Conservation (phyloP, 2,329 filamentous ascomycete species). For the Emergomyces pasteurianus region DNA sequence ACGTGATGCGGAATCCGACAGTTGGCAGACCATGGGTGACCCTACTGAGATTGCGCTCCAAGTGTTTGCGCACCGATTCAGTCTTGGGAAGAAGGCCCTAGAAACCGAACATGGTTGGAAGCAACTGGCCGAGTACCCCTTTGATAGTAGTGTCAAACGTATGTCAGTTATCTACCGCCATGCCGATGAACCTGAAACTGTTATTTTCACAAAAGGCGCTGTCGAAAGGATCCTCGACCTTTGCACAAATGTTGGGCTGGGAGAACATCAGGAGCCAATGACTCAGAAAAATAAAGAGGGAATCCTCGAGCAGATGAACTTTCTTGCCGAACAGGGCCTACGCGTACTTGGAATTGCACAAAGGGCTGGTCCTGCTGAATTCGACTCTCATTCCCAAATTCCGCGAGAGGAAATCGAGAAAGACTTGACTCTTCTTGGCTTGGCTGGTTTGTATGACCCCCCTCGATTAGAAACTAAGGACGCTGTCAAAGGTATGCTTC, state of each 20-base stretch:
- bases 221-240: conserved; percentile 29
- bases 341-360: conserved; percentile 48
- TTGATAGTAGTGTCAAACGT: conserved; percentile 53
- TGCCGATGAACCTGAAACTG: conserved; percentile 22
- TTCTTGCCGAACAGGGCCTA: conserved; percentile 46
- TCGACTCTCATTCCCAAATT: conserved; percentile 21
- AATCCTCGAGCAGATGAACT: conserved; percentile 44
- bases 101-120: conserved; percentile 34
- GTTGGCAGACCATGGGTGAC: conserved; percentile 50
- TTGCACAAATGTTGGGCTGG: conserved; percentile 37
- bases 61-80: conserved; percentile 52
- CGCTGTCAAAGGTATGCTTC: conserved; percentile 32
- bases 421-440: conserved; percentile 44
- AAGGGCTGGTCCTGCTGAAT: conserved; percentile 18
- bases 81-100: conserved; percentile 35
- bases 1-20: conserved; percentile 27
- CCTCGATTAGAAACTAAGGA: conserved; percentile 47
- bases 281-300: conserved; percentile 30
- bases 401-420: conserved; percentile 41
- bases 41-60: conserved; percentile 57
- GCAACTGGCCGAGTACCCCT: conserved; percentile 50
- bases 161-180: conserved; percentile 51
- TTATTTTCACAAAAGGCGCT: conserved; percentile 33
- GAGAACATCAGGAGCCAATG: conserved; percentile 29
- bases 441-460: conserved; percentile 51